Base-by-base conservation (phyloP, 2,329 filamentous ascomycete genomes). In the Emmonsiellopsis sp. region DNA sequence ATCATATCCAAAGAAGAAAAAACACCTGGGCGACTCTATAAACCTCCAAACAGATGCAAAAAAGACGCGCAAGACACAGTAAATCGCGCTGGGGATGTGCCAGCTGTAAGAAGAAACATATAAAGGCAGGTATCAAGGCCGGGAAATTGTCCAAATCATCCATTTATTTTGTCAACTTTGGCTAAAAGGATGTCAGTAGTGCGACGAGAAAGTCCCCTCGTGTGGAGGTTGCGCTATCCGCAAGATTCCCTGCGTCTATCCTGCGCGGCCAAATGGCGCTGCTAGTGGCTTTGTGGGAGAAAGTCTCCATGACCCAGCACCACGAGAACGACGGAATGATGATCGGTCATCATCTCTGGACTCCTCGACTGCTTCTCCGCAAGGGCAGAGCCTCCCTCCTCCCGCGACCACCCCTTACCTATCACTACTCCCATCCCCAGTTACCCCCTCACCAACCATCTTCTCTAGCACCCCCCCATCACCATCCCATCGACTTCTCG, bases 401-500 rank as follows among this genome's bases (percentile, higher is more conserved):
- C 21, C 21, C 3, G 5, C 21, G 3, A 27, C 21, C 21, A 27
- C 21, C 21, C 3, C 21, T 27, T 27, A 5, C 21, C 21, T 27
- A 27, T 5, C 21, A 27, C 21, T 27, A 27, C 21, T 27, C 21
- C 21, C 21, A 27, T 27, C 21, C 21, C 21, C 21, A 5, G 21
- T 27, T 27, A 27, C 21, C 3, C 21, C 21, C 21, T 32, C 33
- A 10, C 40, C 48, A 11, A 7, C 21, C 33, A 5, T 36, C 13
- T 39, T 39, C n/a, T 39, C 36, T 11, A 39, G 37, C n/a, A 50
- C 36, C 21, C 14, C 48, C 11, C 33, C 49, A 33, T 42, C 49
- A 6, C 33, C 49, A 33, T 42, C 49, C 4, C 32, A 42, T 11
- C 36, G 49, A 21, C 44, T 61, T 6, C 53, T 62, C 27, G 61